phyloP scores from a whole-genome alignment of 2,329 filamentous ascomycete genomes.

The Diaporthe sp. region DNA sequence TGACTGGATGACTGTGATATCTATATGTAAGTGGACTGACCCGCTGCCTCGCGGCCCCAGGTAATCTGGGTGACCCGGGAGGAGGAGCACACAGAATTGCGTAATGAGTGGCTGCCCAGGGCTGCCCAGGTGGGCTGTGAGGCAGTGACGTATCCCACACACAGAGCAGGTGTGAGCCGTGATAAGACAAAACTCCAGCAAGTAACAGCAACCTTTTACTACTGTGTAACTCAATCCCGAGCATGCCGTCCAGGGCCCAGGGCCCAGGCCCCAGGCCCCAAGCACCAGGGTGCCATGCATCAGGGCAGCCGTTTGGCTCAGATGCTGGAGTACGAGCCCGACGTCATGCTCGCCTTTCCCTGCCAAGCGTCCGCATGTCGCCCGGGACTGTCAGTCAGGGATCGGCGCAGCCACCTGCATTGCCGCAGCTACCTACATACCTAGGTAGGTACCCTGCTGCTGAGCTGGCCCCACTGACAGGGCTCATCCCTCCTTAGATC shows the following conservation, averaged over 20 bases:
- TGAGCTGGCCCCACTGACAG: constrained; percentile 23
- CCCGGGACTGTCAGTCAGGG: background rate
- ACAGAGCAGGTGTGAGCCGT: background rate
- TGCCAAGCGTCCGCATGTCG: background rate
- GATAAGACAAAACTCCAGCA: background rate
- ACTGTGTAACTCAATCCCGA: constrained; percentile 5
- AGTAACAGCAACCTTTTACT: no score
- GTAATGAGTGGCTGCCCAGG: constrained; percentile 7
- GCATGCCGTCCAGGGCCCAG: background rate
- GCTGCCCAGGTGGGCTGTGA: constrained; percentile 22
- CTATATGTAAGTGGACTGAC: background rate
- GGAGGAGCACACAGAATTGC: background rate
- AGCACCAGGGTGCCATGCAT: background rate
- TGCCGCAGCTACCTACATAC: background rate
- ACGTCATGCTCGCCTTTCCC: constrained; percentile 13
- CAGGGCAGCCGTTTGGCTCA: no score
- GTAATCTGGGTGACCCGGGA: background rate
- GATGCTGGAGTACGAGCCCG: constrained; percentile 9
- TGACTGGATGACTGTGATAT: background rate
- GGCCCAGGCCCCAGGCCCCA: background rate
- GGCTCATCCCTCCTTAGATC: background rate
- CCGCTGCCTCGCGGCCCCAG: background rate
- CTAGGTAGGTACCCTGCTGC: background rate
- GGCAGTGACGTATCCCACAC: constrained; percentile 15
- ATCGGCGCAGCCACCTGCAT: constrained; percentile 6